A percentile compares a stretch with the other conserved stretches of the same genome.
phyloP scores from a whole-genome alignment of 768 basidiomycete genomes.

The Kwoniella bestiolae region DNA sequence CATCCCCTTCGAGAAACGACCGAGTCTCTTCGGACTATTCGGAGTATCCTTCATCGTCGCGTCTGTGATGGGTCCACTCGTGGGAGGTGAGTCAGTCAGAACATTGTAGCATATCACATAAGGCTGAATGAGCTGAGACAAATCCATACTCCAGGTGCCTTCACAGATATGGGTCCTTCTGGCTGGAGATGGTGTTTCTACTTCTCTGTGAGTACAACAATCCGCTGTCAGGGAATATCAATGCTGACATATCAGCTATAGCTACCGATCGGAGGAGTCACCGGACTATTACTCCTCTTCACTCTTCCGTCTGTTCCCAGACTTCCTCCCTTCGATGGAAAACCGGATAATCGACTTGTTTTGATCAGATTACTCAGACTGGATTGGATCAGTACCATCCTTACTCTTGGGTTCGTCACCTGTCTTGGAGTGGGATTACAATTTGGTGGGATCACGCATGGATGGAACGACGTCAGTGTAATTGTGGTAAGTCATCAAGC shows the following conservation, averaged over 20 bases:
- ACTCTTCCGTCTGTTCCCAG: constrained; percentile 26
- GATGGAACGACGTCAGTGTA: constrained; percentile 30
- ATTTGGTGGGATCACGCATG: constrained; percentile 31
- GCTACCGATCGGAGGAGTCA: constrained; percentile 32
- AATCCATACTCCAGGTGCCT: constrained; percentile 11
- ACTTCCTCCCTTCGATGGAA: constrained; percentile 31
- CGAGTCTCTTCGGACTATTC: constrained; percentile 33
- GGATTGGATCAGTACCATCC: constrained; percentile 32
- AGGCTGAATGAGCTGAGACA: no score
- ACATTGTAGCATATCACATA: no score
- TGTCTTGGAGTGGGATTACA: constrained; percentile 41
- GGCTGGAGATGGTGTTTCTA: constrained; percentile 44
- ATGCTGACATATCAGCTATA: background rate
- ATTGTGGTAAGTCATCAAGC: constrained; percentile 22
- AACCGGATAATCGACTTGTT: constrained; percentile 20
- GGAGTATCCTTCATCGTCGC: constrained; percentile 36
- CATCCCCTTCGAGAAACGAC: constrained; percentile 39
- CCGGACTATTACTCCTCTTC: constrained; percentile 19
- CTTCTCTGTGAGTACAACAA: constrained; percentile 11
- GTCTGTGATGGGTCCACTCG: constrained; percentile 37
- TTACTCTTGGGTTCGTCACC: constrained; percentile 37
- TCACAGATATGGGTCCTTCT: constrained; percentile 27
- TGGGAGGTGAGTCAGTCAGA: constrained; percentile 32
- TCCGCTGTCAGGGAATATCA: background rate
- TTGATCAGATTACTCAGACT: constrained; percentile 19